Evolutionary conservation across 148 eudicot genomes (phyloP), one percentile per base, ranked within the genome.

Genomic region (Mesembryanthemum crystallinum): DNA sequence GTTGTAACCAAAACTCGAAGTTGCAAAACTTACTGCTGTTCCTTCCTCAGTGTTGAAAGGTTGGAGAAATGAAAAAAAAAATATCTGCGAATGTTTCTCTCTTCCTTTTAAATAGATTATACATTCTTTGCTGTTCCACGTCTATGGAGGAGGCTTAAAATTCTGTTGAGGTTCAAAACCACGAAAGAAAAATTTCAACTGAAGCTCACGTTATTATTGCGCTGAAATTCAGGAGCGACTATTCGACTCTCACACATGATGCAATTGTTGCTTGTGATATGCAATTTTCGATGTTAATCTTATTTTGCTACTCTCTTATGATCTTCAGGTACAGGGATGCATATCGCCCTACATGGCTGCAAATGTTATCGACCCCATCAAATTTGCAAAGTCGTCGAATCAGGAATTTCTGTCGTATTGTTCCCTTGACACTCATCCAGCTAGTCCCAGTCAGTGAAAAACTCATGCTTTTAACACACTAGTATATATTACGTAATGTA

Each of bases 281-380:
- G 18, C 39, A 35, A 35, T 35, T 35, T 3, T 35, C 39, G 39
- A 35, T 35, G 39, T 35, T 35, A 35, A 35, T 35, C 27, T 13
- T 24, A 20, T n/a, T n/a, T n/a, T n/a, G 69, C 25, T 54, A 10
- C 4, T 47, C 30, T 47, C 29, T 42, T 28, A 25, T 45, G 32
- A 18, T 73, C 59, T 86, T 73, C 87, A 91, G 97, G 91, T 86
- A 42, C 89, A 87, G 62, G 96, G 93, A 60, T 92, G 90, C 77
- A 61, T 86, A 71, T 89, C 93, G 0, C 98, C 98, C 8, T 92
- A 92, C 85, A 89, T 90, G 96, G 83, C 96, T 37, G 77, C 90
- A 66, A 89, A 90, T 82, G 96, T 85, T 37, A 63, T 90, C 64
- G 86, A 90, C 39, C 60, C 64, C 65, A 80, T 42, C 25, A 55